Evolutionary conservation across 352 stramenopile species (phyloP).

Genomic region (Pythium graminicola): DNA sequence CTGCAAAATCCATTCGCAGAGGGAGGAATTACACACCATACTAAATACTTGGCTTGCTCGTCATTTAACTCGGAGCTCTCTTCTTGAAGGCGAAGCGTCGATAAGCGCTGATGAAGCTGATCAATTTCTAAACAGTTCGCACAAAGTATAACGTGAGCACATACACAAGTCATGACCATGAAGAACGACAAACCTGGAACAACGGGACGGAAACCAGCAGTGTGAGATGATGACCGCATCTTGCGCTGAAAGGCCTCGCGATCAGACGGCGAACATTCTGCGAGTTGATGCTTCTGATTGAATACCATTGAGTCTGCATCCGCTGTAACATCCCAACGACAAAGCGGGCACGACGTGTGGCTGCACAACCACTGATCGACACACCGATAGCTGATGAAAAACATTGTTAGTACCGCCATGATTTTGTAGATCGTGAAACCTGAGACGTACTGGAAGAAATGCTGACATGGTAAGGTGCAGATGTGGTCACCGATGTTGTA

Average conservation of each 20-base stretch:
- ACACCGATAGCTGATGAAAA: constrained; percentile 50
- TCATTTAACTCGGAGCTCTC: constrained; percentile 18
- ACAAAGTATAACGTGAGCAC: not conserved
- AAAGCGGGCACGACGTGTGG: constrained; percentile 80
- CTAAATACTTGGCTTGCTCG: constrained; percentile 29
- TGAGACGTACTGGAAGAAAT: constrained; percentile 78
- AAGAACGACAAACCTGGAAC: constrained; percentile 38
- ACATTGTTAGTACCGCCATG: not conserved
- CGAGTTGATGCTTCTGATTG: constrained; percentile 66
- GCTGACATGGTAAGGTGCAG: constrained; percentile 72
- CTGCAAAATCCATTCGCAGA: not conserved
- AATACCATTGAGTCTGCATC: constrained; percentile 33
- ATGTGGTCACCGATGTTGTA: constrained; percentile 85
- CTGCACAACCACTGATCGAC: constrained; percentile 84
- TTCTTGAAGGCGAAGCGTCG: constrained; percentile 19
- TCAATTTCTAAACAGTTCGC: constrained; percentile 14
- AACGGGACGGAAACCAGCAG: constrained; percentile 59
- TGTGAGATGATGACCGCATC: constrained; percentile 63
- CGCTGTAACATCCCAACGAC: constrained; percentile 67
- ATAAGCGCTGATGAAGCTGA: constrained; percentile 15
- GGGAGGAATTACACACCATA: constrained; percentile 20
- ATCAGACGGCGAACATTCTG: constrained; percentile 58
- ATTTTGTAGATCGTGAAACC: not conserved
- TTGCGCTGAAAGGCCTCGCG: constrained; percentile 67
- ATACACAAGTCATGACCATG: not conserved